A percentile compares a stretch with the other conserved stretches of the same genome.
Conservation (phyloP, 441 rosid species). For the Euphorbia schlechtendalii region DNA sequence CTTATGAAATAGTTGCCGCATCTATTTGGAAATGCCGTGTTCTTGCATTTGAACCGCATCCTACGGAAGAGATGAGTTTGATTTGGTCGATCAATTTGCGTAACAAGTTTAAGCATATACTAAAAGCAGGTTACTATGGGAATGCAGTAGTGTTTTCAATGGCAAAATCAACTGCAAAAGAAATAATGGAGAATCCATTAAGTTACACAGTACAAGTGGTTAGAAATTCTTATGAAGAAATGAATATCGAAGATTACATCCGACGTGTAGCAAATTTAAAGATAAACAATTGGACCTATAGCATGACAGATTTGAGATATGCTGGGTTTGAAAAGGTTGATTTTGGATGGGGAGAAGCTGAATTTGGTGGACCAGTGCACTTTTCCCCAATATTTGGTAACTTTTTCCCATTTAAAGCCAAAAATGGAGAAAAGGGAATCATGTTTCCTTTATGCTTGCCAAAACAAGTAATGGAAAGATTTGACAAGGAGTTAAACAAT, state of each 20-base stretch:
- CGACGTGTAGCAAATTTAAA: too few species aligned
- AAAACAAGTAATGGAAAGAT: constrained; percentile 32
- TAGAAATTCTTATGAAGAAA: too few species aligned
- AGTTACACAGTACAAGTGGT: constrained; percentile 28
- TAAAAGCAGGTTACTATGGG: constrained; percentile 41
- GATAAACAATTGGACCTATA: too few species aligned
- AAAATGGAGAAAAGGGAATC: constrained; percentile 30
- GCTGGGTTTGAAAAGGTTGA: constrained; percentile 29
- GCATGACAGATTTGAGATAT: constrained; percentile 25
- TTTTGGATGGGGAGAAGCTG: constrained; percentile 39
- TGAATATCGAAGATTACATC: too few species aligned
- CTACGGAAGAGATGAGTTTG: constrained; percentile 29
- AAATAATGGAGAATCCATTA: constrained; percentile 10
- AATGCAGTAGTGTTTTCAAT: neutral
- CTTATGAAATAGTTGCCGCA: constrained; percentile 33
- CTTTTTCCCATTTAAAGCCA: constrained; percentile 17
- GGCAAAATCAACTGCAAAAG: constrained; percentile 18
- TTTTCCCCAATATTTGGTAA: too few species aligned
- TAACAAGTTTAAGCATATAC: constrained; percentile 19
- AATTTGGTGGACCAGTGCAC: constrained; percentile 35
- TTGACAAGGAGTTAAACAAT: constrained; percentile 24
- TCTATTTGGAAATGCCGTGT: constrained; percentile 49
- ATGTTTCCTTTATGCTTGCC: constrained; percentile 39
- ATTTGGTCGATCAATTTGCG: constrained; percentile 26
- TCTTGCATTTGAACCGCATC: constrained; percentile 28